Percentiles rank a stretch among this genome's conserved stretches.
Evolutionary conservation across 345 rosid genomes (phyloP).

Genomic region (Anacardium occidentale): DNA sequence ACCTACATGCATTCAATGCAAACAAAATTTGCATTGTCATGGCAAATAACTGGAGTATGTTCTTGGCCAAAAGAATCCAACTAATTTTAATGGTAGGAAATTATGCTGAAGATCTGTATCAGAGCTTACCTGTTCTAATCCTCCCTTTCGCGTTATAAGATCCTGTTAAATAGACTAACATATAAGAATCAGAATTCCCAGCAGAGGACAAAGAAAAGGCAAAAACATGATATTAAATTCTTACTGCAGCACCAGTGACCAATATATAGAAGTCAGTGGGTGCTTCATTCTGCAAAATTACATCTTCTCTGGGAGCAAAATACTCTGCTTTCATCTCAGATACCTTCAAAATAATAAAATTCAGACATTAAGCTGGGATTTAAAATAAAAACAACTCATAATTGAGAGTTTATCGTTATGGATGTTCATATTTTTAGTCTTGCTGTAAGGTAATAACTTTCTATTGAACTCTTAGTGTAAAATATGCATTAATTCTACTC

Average conservation of each 20-base stretch:
- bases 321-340: constrained; percentile 93
- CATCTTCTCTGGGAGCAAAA: constrained; percentile 90
- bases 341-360: constrained; percentile 41
- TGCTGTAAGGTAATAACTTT: not conserved
- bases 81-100: constrained; percentile 2
- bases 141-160: constrained; percentile 47
- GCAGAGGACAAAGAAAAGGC: not conserved
- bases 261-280: constrained; percentile 81
- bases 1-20: constrained; percentile 38
- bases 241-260: constrained; percentile 82
- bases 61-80: constrained; percentile 5
- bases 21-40: constrained; percentile 10
- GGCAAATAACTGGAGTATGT: not conserved
- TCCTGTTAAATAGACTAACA: constrained; percentile 46
- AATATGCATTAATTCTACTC: too few relatives aligned
- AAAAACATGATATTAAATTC: constrained; percentile 5
- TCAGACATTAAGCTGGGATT: constrained; percentile 8
- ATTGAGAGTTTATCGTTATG: not conserved
- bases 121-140: constrained; percentile 62
- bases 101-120: constrained; percentile 5
- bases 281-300: constrained; percentile 86
- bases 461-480: not conserved
- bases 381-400: not conserved
- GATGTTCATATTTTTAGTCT: not conserved
- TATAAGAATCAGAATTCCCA: constrained; percentile 16